Evolutionary conservation across 2,329 filamentous ascomycete species (phyloP).

Genomic region (Orbilia ellipsospora): DNA sequence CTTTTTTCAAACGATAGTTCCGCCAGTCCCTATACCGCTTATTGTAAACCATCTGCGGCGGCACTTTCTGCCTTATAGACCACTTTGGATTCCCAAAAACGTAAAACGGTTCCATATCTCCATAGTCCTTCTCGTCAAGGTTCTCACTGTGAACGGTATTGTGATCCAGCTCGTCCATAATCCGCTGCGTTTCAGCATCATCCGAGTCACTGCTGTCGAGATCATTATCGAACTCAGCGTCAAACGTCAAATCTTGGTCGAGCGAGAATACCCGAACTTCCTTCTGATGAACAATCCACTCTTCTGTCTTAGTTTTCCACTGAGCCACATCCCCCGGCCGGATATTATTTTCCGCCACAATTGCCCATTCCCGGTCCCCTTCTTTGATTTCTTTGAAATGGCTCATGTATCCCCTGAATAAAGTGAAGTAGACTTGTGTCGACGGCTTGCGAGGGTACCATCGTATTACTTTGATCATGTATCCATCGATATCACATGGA

Average conservation of each 20-base stretch:
- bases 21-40: conserved; percentile 11
- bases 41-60: neutral
- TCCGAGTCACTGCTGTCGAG: neutral
- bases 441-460: conserved; percentile 2
- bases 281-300: neutral
- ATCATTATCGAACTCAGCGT: neutral
- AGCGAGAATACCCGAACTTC: neutral
- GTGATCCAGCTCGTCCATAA: neutral
- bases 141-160: conserved; percentile 2
- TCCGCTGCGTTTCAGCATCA: neutral
- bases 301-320: neutral
- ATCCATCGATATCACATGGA: neutral
- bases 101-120: neutral
- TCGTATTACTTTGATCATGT: neutral
- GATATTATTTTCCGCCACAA: neutral
- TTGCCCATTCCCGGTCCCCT: neutral
- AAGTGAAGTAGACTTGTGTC: neutral
- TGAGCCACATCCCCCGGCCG: neutral
- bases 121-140: neutral
- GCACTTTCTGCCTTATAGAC: conserved; percentile 5
- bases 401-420: neutral
- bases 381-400: conserved; percentile 23
- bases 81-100: conserved; percentile 7
- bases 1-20: conserved; percentile 14
- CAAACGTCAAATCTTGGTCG: conserved; percentile 1